Evolutionary conservation across 345 rosid genomes (phyloP), one percentile per base, ranked within the genome.

Genomic region (Lepidium didymum): DNA sequence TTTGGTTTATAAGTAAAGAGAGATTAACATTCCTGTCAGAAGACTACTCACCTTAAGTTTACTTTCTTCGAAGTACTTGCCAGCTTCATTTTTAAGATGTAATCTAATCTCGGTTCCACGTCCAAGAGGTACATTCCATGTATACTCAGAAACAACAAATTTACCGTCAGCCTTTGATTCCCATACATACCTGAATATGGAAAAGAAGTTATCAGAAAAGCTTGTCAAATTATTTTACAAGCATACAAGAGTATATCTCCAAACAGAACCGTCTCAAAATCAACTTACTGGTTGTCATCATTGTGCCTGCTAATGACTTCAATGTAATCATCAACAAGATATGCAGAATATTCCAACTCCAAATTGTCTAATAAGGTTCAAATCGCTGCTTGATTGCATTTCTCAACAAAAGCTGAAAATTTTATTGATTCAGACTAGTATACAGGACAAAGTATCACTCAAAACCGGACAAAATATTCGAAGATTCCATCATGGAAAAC

Each of bases 111-210:
- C n/a, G n/a, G n/a, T n/a, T n/a, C n/a, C n/a, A n/a, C n/a, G n/a
- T n/a, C n/a, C n/a, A n/a, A n/a, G n/a, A n/a, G n/a, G n/a, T n/a
- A n/a, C n/a, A n/a, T n/a, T n/a, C n/a, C 99, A 94, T 10, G 93
- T 86, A 60, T 94, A 97, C 84, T 94, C 97, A 0, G 99, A 88
- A 60, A 91, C 85, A 44, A 97, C 95, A 73, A 94, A 94, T 66
- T 96, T 96, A 46, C 97, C 99, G 53, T 94, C 97, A 69, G 99
- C 97, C 80, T 87, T 94, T 38, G 99, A 94, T 78, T 94, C 99
- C 99, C 99, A 91, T 4, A 94, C 91, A 67, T 91, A 77, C 83
- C 99, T 94, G 69, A 73, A 58, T 42, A 14, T 10, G 67, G 53
- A 60, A 41, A 19, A 35, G 37, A 59, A 67, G 40, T 37, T 10